These are phyloP conservation scores for Erodium trifolium DNA, from an alignment of 441 rosid genomes.

Conservation along the genomic window DNA sequence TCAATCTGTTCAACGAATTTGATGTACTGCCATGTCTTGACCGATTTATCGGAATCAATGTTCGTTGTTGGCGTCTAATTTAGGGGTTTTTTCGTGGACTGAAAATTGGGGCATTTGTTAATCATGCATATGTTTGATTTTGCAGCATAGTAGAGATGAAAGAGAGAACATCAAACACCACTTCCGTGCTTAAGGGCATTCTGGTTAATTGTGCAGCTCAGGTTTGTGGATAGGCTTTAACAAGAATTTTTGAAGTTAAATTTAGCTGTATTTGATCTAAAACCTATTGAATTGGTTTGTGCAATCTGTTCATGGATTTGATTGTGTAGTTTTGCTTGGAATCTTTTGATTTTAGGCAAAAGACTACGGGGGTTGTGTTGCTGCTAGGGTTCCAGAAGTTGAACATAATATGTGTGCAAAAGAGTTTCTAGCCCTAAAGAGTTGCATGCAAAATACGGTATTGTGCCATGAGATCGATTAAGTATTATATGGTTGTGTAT, in stretches of 20 bases:
- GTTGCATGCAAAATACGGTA: constrained; percentile 91
- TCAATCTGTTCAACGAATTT: neutral
- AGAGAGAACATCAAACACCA: constrained; percentile 44
- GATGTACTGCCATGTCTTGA: neutral
- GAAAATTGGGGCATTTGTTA: neutral
- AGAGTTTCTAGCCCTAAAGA: constrained; percentile 67
- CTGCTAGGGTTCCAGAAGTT: constrained; percentile 71
- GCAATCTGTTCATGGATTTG: constrained; percentile 12
- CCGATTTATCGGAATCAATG: neutral
- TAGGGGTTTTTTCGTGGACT: constrained; percentile 2
- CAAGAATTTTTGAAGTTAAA: neutral
- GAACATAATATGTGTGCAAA: constrained; percentile 73
- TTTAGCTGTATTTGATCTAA: neutral
- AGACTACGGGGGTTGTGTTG: constrained; percentile 78
- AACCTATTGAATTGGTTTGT: neutral
- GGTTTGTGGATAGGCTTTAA: constrained; percentile 38
- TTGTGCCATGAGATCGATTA: constrained; percentile 10
- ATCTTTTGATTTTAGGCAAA: constrained; percentile 47
- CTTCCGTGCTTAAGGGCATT: constrained; percentile 54
- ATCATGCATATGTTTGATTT: constrained; percentile 8
- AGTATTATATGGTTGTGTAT: constrained; percentile 11
- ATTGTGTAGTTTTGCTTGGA: constrained; percentile 14
- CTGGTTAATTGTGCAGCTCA: constrained; percentile 67
- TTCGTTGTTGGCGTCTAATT: neutral
- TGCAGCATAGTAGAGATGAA: constrained; percentile 58